A percentile compares a stretch with the other conserved stretches of the same genome.
Conservation (phyloP, 2,329 filamentous ascomycete species). For the Scytalidium sp. region DNA sequence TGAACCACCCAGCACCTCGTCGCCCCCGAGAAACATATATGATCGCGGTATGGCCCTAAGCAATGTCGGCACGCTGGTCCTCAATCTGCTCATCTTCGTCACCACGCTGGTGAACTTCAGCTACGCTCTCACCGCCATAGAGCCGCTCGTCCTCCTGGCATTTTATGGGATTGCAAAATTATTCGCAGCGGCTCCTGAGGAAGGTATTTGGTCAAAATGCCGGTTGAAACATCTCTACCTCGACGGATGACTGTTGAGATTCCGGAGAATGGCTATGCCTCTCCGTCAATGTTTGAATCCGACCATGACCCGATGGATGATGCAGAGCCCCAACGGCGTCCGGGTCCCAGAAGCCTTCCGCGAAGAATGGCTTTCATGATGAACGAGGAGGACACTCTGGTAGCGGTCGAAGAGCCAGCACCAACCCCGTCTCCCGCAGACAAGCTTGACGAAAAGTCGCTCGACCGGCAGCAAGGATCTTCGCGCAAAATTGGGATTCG, state of each 20-base stretch:
- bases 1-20: not conserved
- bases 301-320: slow-evolving; percentile 1
- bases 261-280: slow-evolving; percentile 32
- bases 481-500: slow-evolving; percentile 38
- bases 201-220: slow-evolving; percentile 35
- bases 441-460: not conserved
- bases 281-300: slow-evolving; percentile 22
- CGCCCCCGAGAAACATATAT: slow-evolving; percentile 6
- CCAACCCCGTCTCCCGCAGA: not conserved
- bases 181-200: slow-evolving; percentile 44
- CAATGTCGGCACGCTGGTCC: slow-evolving; percentile 48
- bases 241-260: slow-evolving; percentile 15
- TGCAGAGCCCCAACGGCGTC: too few species aligned
- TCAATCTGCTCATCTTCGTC: slow-evolving; percentile 51
- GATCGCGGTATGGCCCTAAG: slow-evolving; percentile 47
- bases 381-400: slow-evolving; percentile 28
- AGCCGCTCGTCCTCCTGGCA: slow-evolving; percentile 42
- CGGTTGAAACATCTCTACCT: slow-evolving; percentile 25
- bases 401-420: slow-evolving; percentile 27
- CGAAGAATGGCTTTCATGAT: slow-evolving; percentile 7
- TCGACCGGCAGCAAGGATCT: slow-evolving; percentile 18
- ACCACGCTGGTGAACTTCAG: slow-evolving; percentile 51
- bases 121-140: slow-evolving; percentile 46
- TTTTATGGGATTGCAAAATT: slow-evolving; percentile 49
- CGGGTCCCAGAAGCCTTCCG: not conserved